Conservation (phyloP, 176 grass and related monocot species). For the Thinopyrum elongatum region DNA sequence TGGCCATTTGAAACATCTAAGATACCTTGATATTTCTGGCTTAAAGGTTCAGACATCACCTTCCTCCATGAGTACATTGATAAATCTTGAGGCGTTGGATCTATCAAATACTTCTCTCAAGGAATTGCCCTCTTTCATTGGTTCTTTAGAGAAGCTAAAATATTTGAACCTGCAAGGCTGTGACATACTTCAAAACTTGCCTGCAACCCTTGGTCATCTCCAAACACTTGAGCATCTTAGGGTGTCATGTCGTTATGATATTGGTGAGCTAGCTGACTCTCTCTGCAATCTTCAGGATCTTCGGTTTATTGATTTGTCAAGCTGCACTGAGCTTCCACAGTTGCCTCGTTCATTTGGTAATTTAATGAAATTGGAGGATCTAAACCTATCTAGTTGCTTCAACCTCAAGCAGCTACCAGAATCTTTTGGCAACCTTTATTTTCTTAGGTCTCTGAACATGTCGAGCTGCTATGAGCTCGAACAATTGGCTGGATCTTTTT, state of each 20-base stretch:
- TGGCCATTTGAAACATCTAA: constrained; percentile 29
- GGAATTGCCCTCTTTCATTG: neutral
- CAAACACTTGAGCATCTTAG: constrained; percentile 19
- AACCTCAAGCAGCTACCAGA: constrained; percentile 30
- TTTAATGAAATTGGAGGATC: constrained; percentile 22
- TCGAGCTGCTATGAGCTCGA: constrained; percentile 27
- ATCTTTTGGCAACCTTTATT: constrained; percentile 34
- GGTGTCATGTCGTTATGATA: neutral
- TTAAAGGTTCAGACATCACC: constrained; percentile 20
- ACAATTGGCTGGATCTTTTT: constrained; percentile 28
- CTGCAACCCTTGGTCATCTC: constrained; percentile 1
- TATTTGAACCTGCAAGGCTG: constrained; percentile 40
- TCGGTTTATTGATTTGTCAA: constrained; percentile 32
- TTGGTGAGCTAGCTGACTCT: neutral
- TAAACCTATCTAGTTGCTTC: constrained; percentile 36
- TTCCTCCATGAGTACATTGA: neutral
- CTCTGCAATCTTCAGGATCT: constrained; percentile 6
- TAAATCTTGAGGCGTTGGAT: constrained; percentile 36
- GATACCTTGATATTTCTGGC: constrained; percentile 34
- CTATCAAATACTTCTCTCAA: constrained; percentile 34
- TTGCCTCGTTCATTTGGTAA: constrained; percentile 19
- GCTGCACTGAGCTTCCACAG: constrained; percentile 12
- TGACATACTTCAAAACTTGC: constrained; percentile 6
- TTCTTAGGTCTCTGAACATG: constrained; percentile 32
- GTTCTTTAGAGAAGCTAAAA: constrained; percentile 5